phyloP scores from a whole-genome alignment of 805 yeast genomes.

The Kluyveromyces siamensis region DNA sequence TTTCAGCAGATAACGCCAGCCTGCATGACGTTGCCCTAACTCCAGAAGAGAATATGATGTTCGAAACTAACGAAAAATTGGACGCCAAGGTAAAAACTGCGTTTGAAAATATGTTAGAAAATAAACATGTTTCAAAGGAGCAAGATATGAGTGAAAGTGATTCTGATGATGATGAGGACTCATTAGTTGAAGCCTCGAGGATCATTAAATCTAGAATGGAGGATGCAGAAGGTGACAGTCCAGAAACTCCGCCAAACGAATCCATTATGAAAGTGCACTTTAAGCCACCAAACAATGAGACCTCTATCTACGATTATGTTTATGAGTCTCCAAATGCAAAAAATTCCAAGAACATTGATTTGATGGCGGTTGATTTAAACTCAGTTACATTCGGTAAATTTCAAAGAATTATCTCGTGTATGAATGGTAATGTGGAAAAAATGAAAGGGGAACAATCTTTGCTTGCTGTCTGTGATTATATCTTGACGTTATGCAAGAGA shows the following conservation, averaged over 20 bases:
- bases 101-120: constrained; percentile 2
- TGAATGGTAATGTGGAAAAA: neutral
- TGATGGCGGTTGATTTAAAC: neutral
- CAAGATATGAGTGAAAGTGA: neutral
- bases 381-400: constrained; percentile 1
- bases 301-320: constrained; percentile 1
- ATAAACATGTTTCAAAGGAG: constrained; percentile 1
- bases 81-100: constrained; percentile 2
- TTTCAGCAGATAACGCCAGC: neutral
- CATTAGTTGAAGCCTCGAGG: neutral
- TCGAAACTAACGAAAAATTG: neutral
- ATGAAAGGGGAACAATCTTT: neutral
- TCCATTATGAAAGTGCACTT: constrained; percentile 1
- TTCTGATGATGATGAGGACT: neutral
- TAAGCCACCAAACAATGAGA: constrained; percentile 1
- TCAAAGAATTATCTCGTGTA: constrained; percentile 1
- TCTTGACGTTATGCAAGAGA: constrained; percentile 1
- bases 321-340: constrained; percentile 3
- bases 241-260: constrained; percentile 3
- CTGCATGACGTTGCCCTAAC: neutral
- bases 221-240: neutral
- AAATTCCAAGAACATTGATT: constrained; percentile 1
- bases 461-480: neutral
- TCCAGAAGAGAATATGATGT: constrained; percentile 1
- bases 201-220: constrained; percentile 1